These are phyloP conservation scores for Phyllostachys edulis DNA, from an alignment of 176 grass and related monocot genomes.

Conservation along the genomic window DNA sequence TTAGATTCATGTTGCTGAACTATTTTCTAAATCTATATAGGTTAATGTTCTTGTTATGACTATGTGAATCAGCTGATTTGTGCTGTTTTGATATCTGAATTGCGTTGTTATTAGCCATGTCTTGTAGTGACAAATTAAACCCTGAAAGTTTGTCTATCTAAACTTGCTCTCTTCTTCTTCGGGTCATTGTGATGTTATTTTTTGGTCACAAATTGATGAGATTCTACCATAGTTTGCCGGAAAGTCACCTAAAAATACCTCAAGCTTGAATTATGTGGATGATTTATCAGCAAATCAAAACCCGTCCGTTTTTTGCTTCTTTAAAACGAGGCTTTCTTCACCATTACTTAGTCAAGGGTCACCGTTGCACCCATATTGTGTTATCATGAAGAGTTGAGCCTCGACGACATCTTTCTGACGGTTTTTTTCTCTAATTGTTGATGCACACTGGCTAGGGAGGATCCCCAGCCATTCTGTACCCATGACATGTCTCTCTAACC, in stretches of 20 bases:
- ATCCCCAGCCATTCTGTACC: neutral
- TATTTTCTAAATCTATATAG: neutral
- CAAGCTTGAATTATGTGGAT: neutral
- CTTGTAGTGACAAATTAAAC: neutral
- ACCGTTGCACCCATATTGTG: neutral
- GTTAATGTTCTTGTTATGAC: neutral
- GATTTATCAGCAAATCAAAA: neutral
- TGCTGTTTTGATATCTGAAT: neutral
- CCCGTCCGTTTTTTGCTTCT: neutral
- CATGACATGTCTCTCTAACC: slow-evolving; percentile 8
- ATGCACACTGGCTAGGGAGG: neutral
- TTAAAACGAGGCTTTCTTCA: neutral
- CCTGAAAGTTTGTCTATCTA: neutral
- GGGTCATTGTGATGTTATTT: neutral
- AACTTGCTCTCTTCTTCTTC: neutral
- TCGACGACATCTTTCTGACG: neutral
- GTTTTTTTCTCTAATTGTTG: neutral
- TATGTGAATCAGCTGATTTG: neutral
- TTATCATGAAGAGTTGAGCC: neutral
- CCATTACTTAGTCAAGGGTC: neutral
- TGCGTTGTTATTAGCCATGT: neutral
- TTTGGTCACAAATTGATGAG: neutral
- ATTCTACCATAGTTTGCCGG: neutral
- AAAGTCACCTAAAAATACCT: neutral
- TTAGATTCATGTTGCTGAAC: neutral